Percentiles rank a stretch among this genome's conserved stretches.
phyloP scores from a whole-genome alignment of 768 basidiomycete species.

The Boletus speciosus region DNA sequence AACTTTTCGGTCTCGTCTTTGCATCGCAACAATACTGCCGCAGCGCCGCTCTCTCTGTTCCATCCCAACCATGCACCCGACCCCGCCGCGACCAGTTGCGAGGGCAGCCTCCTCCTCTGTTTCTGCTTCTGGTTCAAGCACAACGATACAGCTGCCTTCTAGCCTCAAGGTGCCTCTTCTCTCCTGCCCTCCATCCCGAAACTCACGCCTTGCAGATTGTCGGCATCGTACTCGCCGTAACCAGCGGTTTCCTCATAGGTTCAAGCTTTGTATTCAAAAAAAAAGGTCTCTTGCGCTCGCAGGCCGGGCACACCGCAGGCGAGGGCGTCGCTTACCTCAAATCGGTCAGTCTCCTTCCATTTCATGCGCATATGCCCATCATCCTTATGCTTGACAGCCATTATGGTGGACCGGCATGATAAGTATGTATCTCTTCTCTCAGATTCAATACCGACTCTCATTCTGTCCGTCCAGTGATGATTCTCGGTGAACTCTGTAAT shows the following conservation, averaged over 20 bases:
- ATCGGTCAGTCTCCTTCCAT: constrained; percentile 53
- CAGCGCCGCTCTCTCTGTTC: not conserved
- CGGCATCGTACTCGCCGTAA: constrained; percentile 72
- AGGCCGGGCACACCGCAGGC: constrained; percentile 74
- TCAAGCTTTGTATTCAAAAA: constrained; percentile 97
- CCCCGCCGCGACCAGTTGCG: constrained; percentile 5
- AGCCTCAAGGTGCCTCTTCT: constrained; percentile 50
- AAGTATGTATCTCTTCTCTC: constrained; percentile 37
- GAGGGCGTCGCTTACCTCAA: constrained; percentile 95
- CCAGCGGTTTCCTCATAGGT: constrained; percentile 86
- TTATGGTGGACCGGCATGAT: constrained; percentile 96
- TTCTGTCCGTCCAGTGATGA: constrained; percentile 64
- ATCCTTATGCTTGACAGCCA: constrained; percentile 37
- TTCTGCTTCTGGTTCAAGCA: constrained; percentile 35
- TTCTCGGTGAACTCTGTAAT: constrained; percentile 84
- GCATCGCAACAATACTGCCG: constrained; percentile 3
- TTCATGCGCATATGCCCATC: constrained; percentile 4
- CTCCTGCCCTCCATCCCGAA: not conserved
- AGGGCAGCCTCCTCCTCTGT: constrained; percentile 32
- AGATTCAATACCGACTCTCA: not conserved
- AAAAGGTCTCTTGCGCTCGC: constrained; percentile 79
- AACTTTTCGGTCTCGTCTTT: constrained; percentile 4
- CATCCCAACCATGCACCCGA: not conserved
- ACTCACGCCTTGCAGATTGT: constrained; percentile 48
- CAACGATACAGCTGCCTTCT: constrained; percentile 33